Conservation (phyloP, 192 early-diverging fungal species). For the Backusella westeae region DNA sequence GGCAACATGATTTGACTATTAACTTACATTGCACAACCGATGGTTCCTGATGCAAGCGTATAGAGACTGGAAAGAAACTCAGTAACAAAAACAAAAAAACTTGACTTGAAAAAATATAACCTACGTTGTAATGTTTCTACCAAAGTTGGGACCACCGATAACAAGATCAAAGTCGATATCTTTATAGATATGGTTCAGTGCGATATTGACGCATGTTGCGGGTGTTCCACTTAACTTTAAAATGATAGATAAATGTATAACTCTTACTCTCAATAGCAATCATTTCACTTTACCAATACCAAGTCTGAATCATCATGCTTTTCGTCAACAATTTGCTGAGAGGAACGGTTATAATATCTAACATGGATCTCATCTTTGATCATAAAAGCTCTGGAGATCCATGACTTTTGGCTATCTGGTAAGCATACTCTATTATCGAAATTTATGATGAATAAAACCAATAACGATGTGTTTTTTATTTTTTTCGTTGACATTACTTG, state of each 20-base stretch:
- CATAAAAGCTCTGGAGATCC: slow-evolving; percentile 45
- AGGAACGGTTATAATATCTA: slow-evolving; percentile 35
- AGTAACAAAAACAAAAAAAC: background rate
- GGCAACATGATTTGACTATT: background rate
- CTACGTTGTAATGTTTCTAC: slow-evolving; percentile 36
- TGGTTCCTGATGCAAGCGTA: slow-evolving; percentile 44
- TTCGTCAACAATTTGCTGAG: background rate
- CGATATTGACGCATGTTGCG: slow-evolving; percentile 47
- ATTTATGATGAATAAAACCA: background rate
- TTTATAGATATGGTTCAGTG: slow-evolving; percentile 35
- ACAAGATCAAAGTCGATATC: slow-evolving; percentile 41
- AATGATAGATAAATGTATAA: background rate
- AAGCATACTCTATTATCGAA: slow-evolving; percentile 28
- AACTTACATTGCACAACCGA: slow-evolving; percentile 40
- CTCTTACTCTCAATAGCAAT: background rate
- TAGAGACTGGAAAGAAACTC: slow-evolving; percentile 20
- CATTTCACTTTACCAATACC: slow-evolving; percentile 25
- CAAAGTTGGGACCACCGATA: slow-evolving; percentile 44
- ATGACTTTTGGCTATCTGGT: slow-evolving; percentile 44
- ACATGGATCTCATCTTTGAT: slow-evolving; percentile 35
- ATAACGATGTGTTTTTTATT: no score
- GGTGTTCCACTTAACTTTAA: slow-evolving; percentile 36
- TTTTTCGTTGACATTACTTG: slow-evolving; percentile 15
- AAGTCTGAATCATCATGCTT: slow-evolving; percentile 28
- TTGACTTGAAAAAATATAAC: background rate